A percentile compares a stretch with the other conserved stretches of the same genome.
Conservation (phyloP, 805 yeast genomes). For the Saccharomycopsis sp. region DNA sequence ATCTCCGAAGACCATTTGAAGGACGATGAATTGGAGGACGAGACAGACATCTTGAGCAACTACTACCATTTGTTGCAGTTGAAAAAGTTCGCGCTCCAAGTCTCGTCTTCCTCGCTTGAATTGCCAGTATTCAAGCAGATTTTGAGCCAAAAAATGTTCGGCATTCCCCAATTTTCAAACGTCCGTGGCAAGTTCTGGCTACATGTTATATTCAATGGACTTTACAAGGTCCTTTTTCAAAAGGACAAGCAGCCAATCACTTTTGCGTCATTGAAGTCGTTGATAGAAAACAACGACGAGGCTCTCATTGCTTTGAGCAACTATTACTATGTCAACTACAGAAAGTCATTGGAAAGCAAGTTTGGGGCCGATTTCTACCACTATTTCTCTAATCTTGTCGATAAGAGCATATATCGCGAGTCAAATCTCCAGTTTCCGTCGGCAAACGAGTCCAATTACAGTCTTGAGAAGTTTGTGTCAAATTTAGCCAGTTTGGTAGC, state of each 20-base stretch:
- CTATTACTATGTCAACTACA: conserved; percentile 9
- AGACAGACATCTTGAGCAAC: conserved; percentile 4
- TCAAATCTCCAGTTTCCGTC: conserved; percentile 10
- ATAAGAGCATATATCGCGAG: neutral
- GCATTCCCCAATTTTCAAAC: conserved; percentile 14
- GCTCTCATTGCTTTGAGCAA: conserved; percentile 6
- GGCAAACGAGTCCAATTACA: conserved; percentile 8
- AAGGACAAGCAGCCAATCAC: neutral
- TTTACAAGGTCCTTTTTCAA: conserved; percentile 1
- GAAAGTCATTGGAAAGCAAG: neutral
- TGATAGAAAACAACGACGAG: conserved; percentile 4
- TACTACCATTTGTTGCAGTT: conserved; percentile 6
- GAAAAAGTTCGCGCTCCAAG: conserved; percentile 4
- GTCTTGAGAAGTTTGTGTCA: conserved; percentile 4
- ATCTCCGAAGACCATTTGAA: conserved; percentile 7
- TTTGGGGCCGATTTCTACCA: conserved; percentile 3
- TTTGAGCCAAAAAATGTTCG: conserved; percentile 1
- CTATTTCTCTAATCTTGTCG: conserved; percentile 1
- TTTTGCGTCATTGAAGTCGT: conserved; percentile 1
- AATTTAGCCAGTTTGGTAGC: neutral
- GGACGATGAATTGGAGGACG: neutral
- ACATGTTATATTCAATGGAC: conserved; percentile 3
- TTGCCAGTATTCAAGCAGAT: neutral
- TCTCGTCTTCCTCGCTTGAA: neutral
- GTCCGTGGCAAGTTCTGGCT: conserved; percentile 16